phyloP scores from a whole-genome alignment of 2,329 filamentous ascomycete genomes.

The Trichoderma sp. region DNA sequence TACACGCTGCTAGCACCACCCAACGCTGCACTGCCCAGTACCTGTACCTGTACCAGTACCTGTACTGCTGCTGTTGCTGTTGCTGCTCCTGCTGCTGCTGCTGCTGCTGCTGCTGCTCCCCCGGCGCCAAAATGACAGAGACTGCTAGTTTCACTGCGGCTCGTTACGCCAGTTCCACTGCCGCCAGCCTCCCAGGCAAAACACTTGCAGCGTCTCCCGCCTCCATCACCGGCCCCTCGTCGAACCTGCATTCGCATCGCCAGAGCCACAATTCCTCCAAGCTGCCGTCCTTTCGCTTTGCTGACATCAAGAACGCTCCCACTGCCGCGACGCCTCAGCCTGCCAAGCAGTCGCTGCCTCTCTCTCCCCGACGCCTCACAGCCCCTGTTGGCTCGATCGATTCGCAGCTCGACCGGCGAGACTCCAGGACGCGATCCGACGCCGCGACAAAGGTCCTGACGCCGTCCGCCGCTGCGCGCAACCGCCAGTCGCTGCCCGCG shows the following conservation, averaged over 20 bases:
- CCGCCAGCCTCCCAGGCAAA: constrained; percentile 18
- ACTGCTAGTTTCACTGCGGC: constrained; percentile 21
- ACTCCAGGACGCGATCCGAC: constrained; percentile 3
- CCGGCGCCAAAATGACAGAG: constrained; percentile 20
- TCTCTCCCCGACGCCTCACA: constrained; percentile 12
- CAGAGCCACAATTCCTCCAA: constrained; percentile 55
- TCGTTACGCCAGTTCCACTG: constrained; percentile 19
- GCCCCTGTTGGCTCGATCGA: constrained; percentile 17
- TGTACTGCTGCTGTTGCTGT: not conserved
- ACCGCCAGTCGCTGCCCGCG: not conserved
- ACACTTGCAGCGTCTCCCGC: constrained; percentile 19
- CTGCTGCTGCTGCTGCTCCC: no score
- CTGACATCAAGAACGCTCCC: constrained; percentile 41
- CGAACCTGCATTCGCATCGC: constrained; percentile 44
- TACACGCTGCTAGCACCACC: constrained; percentile 10
- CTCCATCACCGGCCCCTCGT: constrained; percentile 20
- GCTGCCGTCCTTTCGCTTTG: constrained; percentile 53
- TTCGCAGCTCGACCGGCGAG: constrained; percentile 9
- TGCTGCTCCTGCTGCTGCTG: no score
- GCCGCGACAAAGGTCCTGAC: not conserved
- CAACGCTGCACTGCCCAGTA: constrained; percentile 1
- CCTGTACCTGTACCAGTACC: not conserved
- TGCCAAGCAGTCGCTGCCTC: constrained; percentile 21
- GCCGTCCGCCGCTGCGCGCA: constrained; percentile 11
- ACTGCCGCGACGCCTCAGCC: constrained; percentile 26